Conservation (phyloP, 225 moss, liverwort and hornwort species). For the Lunularia cruciata region DNA sequence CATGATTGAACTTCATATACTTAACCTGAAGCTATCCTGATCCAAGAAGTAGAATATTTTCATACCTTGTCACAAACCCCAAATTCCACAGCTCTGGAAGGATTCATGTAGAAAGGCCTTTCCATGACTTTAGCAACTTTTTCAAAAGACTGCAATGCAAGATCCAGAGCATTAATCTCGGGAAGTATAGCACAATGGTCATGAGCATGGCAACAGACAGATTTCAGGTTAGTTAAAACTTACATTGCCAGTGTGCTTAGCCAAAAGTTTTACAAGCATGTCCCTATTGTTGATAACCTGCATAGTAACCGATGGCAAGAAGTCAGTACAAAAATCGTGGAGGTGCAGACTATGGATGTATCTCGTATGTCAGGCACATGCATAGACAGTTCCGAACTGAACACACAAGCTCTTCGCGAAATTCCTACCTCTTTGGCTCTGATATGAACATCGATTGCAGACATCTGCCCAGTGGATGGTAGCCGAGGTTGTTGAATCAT, state of each 20-base stretch:
- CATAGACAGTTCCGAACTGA: not conserved
- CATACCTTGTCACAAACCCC: slow-evolving; percentile 98
- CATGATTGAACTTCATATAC: too few relatives aligned
- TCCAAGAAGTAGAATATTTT: too few relatives aligned
- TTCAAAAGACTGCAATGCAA: slow-evolving; percentile 67
- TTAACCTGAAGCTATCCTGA: too few relatives aligned
- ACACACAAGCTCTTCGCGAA: not conserved
- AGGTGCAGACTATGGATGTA: too few relatives aligned
- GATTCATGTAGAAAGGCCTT: slow-evolving; percentile 99
- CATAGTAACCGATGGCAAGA: slow-evolving; percentile 23
- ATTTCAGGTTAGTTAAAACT: slow-evolving; percentile 2
- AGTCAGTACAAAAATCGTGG: not conserved
- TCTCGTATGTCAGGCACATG: not conserved
- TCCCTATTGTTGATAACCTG: slow-evolving; percentile 97
- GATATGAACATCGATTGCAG: slow-evolving; percentile 97
- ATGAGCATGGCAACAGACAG: not conserved
- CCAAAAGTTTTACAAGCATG: slow-evolving; percentile 73
- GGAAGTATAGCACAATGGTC: not conserved
- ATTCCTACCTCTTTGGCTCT: slow-evolving; percentile 81
- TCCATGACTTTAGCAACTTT: slow-evolving; percentile 97
- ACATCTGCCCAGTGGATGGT: slow-evolving; percentile 99
- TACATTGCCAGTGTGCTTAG: slow-evolving; percentile 96
- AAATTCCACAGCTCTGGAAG: slow-evolving; percentile 92
- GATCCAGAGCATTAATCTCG: not conserved
- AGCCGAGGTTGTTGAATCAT: slow-evolving; percentile 99